A percentile compares a stretch with the other conserved stretches of the same genome.
Evolutionary conservation across 805 yeast genomes (phyloP).

Genomic region (Zygosaccharomyces lentus): DNA sequence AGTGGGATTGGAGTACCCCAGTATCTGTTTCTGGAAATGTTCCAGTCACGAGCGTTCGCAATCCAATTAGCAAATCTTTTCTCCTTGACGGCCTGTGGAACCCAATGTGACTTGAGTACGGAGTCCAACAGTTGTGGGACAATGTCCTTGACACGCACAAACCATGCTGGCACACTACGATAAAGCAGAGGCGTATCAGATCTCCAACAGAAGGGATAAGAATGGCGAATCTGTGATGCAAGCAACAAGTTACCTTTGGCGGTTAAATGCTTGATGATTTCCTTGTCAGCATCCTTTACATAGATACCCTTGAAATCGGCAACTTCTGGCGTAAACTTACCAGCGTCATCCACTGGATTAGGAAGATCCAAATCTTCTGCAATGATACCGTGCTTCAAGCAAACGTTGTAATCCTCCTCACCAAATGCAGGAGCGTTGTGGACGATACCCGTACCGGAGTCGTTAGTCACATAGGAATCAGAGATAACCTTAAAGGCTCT

Average conservation of each 20-base stretch:
- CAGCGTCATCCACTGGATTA: slow-evolving; percentile 91
- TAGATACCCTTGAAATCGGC: slow-evolving; percentile 73
- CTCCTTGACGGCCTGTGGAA: slow-evolving; percentile 83
- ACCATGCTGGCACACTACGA: slow-evolving; percentile 98
- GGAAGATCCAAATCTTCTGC: slow-evolving; percentile 70
- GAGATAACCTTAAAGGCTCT: slow-evolving; percentile 77
- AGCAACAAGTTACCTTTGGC: slow-evolving; percentile 69
- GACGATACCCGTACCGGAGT: slow-evolving; percentile 98
- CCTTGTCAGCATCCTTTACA: slow-evolving; percentile 93
- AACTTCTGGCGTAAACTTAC: slow-evolving; percentile 75
- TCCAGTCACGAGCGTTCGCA: slow-evolving; percentile 99
- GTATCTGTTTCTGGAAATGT: slow-evolving; percentile 94
- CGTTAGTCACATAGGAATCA: slow-evolving; percentile 83
- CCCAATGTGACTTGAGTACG: slow-evolving; percentile 90
- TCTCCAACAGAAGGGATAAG: slow-evolving; percentile 99
- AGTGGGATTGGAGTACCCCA: slow-evolving; percentile 99
- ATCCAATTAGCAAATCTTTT: slow-evolving; percentile 98
- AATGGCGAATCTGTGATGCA: slow-evolving; percentile 83
- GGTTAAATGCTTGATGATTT: slow-evolving; percentile 79
- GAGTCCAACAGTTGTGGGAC: slow-evolving; percentile 86
- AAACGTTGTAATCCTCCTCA: slow-evolving; percentile 93
- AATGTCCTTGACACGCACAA: slow-evolving; percentile 81
- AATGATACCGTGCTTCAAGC: slow-evolving; percentile 71
- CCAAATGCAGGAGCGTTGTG: slow-evolving; percentile 99
- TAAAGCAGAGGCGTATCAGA: slow-evolving; percentile 96